These are phyloP conservation scores for Trametes cingulata DNA, from an alignment of 768 basidiomycete genomes.

Conservation along the genomic window DNA sequence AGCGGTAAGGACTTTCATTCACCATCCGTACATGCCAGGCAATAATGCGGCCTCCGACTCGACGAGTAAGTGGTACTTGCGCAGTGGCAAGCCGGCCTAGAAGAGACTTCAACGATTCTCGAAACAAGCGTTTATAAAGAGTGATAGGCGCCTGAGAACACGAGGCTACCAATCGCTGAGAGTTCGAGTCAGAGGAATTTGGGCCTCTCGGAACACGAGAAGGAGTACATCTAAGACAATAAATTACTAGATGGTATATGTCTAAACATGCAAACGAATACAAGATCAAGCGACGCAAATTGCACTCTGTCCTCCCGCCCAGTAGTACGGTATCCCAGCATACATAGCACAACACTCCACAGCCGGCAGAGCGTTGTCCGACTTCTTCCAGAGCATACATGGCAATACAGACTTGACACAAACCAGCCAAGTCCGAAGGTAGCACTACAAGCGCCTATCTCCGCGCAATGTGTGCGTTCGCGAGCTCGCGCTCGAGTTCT, in stretches of 20 bases:
- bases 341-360: background rate
- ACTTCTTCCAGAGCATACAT: too few relatives aligned
- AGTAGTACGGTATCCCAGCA: background rate
- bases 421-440: too few relatives aligned
- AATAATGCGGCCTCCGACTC: too few relatives aligned
- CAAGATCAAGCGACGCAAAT: background rate
- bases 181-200: background rate
- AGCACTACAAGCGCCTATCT: background rate
- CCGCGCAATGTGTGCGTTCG: slow-evolving; percentile 59
- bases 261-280: background rate
- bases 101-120: too few relatives aligned
- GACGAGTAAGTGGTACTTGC: too few relatives aligned
- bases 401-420: too few relatives aligned
- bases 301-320: background rate
- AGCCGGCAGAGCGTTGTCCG: background rate
- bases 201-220: background rate
- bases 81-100: too few relatives aligned
- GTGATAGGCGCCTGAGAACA: background rate
- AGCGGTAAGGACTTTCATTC: too few relatives aligned
- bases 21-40: too few relatives aligned
- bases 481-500: slow-evolving; percentile 85
- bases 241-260: slow-evolving; percentile 3
- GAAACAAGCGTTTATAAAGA: too few relatives aligned
- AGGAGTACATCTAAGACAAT: background rate
- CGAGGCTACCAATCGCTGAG: background rate